Evolutionary conservation across 108 stramenopile species (phyloP).

Genomic region (Discostella stelligeroides): DNA sequence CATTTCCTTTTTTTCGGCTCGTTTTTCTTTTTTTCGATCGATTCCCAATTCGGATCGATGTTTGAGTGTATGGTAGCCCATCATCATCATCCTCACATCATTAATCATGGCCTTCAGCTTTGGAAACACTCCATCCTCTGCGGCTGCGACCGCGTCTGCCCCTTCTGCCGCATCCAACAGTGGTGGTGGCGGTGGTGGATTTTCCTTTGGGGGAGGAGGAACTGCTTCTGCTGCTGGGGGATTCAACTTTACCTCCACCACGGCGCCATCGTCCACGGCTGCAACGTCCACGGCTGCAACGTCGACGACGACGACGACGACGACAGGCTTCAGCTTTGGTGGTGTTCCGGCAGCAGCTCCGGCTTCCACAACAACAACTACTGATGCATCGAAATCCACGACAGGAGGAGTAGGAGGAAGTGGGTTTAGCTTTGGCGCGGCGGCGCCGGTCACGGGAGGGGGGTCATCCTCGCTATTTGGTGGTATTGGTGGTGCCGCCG

Average conservation of each 20-base stretch:
- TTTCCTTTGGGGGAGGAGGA: constrained; percentile 15
- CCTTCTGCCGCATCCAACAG: background rate
- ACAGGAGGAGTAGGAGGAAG: constrained; percentile 6
- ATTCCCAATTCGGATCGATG: too few relatives aligned
- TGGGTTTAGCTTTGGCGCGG: constrained; percentile 43
- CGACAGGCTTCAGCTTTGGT: constrained; percentile 33
- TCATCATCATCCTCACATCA: too few relatives aligned
- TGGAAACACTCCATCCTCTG: background rate
- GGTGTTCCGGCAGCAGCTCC: constrained; percentile 21
- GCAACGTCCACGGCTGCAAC: too few relatives aligned
- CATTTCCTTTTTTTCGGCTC: too few relatives aligned
- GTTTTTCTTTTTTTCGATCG: too few relatives aligned
- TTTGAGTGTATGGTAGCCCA: too few relatives aligned
- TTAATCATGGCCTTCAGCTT: constrained; percentile 3
- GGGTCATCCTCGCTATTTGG: background rate
- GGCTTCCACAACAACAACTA: constrained; percentile 6
- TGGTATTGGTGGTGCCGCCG: background rate
- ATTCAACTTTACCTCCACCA: background rate
- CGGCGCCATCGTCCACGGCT: constrained; percentile 3
- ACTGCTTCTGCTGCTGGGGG: constrained; percentile 6
- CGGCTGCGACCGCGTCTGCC: background rate
- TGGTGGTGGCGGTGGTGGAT: constrained; percentile 11
- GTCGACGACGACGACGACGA: constrained; percentile 21
- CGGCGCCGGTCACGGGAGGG: constrained; percentile 14
- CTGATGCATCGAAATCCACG: constrained; percentile 15